Evolutionary conservation across 2,329 filamentous ascomycete species (phyloP), one percentile per base, ranked within the genome.

Genomic region (Aspergillus ibericus): DNA sequence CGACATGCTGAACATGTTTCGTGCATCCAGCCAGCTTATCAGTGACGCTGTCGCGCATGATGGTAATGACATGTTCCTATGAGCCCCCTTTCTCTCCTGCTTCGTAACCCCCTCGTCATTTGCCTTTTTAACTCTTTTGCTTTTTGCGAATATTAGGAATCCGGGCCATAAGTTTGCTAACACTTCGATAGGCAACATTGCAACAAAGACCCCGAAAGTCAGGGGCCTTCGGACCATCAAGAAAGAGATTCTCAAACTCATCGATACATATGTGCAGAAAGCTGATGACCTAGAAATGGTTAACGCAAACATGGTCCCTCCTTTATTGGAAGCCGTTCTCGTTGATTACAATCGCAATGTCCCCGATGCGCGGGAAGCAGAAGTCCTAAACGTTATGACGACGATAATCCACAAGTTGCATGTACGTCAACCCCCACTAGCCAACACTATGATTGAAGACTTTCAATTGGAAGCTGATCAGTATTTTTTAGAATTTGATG

Each of bases 1-100:
- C 66, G 95, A 99, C 73, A 98, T 99, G 93, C 82, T 99, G 58
- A 93, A 95, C 70, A 99, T 99, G 96, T 99, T 98, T 77, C 90
- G 92, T 53, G 95, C 93, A 40, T 95, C 93, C n/a, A 98, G 93
- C 74, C 87, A 91, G 71, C 85, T 99, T 65, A 99, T 99, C 63
- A 97, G 96, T 9, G 91, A 96, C 73, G 89, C 92, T 61, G 92
- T 99, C 40, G 88, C 88, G 62, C 85, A 87, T 61, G 92, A 96
- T 70, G 93, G 91, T 89, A 77, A 77, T 78, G 68, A 15, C 25
- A 38, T 59, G 34, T n/a, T 46, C 20, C 20, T n/a, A 22, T 40
- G 5, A 22, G 7, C n/a, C 7, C 34, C 32, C 16, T 34, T 40
- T 50, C 9, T 12, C 16, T 29, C 55, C 58, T 25, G 16, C 34